Base-by-base conservation (phyloP, 192 early-diverging fungal genomes). In the Backusella morwellensis region DNA sequence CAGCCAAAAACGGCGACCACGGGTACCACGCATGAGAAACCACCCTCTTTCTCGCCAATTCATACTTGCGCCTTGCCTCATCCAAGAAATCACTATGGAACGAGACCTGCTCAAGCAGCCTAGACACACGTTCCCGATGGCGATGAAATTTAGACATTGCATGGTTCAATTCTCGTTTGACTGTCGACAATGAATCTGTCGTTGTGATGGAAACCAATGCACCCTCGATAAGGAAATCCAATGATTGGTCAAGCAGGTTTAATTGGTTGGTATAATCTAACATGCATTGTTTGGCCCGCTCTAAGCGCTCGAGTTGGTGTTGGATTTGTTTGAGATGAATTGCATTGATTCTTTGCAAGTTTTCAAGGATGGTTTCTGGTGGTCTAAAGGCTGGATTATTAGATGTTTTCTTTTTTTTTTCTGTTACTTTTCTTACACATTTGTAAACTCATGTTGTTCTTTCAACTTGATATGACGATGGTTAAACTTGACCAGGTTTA, bases 401-500 rank as follows among this genome's bases (percentile, higher is more conserved):
- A 59, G 54, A 59, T 26, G 9, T 26, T 3, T 12, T 23, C 5
- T 12, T 23, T 59, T 59, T 26, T 59, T 59, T 59, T 23, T 26
- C 11, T 59, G 1, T 14, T 59, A 11, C 26, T 26, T 26, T 59
- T 59, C n/a, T 38, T 23, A 40, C 38, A 40, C 6, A 17, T 21
- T 36, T 69, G 3, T 38, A 38, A 11, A 19, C 26, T 70, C 21
- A 2, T 19, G 36, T 17, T 19, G n/a, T 23, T n/a, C 23, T 23
- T 12, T 40, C 29, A 12, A 38, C 11, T 19, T 11, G 26, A 4
- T 23, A 17, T 21, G 6, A 47, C 52, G 29, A 14, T 72, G 70
- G 9, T 54, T 77, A 21, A 77, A 63, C 3, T 44, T 21, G 5
- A 77, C n/a, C 15, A 77, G 40, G 21, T 77, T 70, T 21, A 77